Evolutionary conservation across 345 rosid genomes (phyloP).

Genomic region (Hevea brasiliensis): DNA sequence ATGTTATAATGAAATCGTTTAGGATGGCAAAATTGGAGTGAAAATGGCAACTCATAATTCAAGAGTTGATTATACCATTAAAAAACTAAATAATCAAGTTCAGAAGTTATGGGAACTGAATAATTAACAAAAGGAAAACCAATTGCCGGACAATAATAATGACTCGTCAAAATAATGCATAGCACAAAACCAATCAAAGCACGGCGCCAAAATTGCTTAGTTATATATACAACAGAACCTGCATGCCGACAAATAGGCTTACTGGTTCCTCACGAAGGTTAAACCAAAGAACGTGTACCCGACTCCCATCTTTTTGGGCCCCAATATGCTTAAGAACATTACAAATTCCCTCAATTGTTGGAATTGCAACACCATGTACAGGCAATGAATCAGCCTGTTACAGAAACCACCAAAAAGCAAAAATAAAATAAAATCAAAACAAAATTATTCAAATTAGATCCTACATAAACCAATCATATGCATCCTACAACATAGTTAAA

Average conservation of each 20-base stretch:
- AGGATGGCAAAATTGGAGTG: neutral
- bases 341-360: conserved; percentile 74
- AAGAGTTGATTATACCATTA: neutral
- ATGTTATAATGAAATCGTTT: neutral
- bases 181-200: too few species aligned
- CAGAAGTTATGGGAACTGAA: neutral
- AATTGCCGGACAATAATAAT: neutral
- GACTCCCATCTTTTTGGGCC: conserved; percentile 59
- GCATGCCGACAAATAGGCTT: conserved; percentile 20
- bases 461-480: neutral
- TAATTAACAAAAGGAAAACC: neutral
- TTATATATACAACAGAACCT: neutral
- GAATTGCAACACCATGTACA: conserved; percentile 95
- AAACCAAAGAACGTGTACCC: conserved; percentile 77
- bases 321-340: conserved; percentile 88
- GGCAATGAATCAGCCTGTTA: conserved; percentile 71
- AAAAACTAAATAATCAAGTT: neutral
- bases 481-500: neutral
- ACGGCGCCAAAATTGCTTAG: too few species aligned
- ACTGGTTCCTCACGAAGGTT: conserved; percentile 98
- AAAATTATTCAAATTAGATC: neutral
- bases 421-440: neutral
- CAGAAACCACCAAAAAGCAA: conserved; percentile 14
- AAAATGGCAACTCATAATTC: neutral
- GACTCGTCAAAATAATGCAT: neutral